Evolutionary conservation across 2,329 filamentous ascomycete genomes (phyloP).

Genomic region (Aspergillus quadricinctus): DNA sequence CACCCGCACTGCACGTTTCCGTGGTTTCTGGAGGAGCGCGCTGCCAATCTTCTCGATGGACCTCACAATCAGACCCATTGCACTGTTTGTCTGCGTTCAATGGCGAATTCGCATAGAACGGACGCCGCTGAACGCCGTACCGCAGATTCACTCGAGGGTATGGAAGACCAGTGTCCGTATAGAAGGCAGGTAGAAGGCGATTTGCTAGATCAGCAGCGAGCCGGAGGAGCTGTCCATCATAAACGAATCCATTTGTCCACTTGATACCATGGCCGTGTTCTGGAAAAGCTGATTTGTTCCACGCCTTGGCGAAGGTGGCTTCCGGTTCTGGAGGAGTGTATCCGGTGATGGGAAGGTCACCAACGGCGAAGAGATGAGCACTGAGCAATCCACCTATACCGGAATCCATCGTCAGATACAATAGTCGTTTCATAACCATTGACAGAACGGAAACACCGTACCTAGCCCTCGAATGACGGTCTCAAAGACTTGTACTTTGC

Average conservation of each 20-base stretch:
- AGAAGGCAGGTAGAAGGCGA: constrained; percentile 85
- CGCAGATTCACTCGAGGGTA: constrained; percentile 93
- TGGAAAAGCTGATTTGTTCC: constrained; percentile 33
- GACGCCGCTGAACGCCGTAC: constrained; percentile 62
- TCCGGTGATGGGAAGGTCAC: constrained; percentile 78
- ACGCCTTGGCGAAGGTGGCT: constrained; percentile 36
- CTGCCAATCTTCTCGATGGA: constrained; percentile 37
- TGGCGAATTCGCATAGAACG: constrained; percentile 85
- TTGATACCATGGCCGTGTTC: constrained; percentile 45
- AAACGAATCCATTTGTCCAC: constrained; percentile 75
- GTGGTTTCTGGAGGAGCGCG: constrained; percentile 64
- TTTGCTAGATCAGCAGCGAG: constrained; percentile 81
- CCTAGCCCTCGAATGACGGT: constrained; percentile 81
- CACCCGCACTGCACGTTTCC: constrained; percentile 93
- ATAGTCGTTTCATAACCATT: neutral
- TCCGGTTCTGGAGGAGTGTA: constrained; percentile 56
- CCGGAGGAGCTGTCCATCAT: constrained; percentile 86
- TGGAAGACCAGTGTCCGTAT: constrained; percentile 83
- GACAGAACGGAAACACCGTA: constrained; percentile 15
- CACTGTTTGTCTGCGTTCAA: constrained; percentile 54
- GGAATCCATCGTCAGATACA: constrained; percentile 3
- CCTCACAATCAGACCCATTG: constrained; percentile 38
- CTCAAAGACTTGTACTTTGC: constrained; percentile 98
- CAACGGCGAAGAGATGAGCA: constrained; percentile 87
- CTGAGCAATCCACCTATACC: constrained; percentile 72